phyloP scores from a whole-genome alignment of 1,284 basidiomycete genomes.

The Inonotus hispidus region DNA sequence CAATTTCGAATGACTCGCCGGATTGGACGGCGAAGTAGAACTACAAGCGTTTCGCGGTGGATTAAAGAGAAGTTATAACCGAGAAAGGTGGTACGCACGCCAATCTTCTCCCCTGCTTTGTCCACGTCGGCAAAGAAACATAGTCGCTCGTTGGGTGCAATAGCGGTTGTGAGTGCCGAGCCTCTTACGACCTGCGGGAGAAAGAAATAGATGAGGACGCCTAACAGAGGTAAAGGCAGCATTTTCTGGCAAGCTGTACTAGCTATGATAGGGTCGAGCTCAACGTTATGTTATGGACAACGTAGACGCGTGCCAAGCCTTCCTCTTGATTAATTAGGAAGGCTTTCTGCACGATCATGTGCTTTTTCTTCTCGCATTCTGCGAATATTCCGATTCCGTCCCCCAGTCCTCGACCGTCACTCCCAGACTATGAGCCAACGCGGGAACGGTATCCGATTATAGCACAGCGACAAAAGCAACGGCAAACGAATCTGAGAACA shows the following conservation, averaged over 20 bases:
- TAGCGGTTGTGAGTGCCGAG: constrained; percentile 85
- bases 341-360: neutral
- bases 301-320: neutral
- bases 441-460: neutral
- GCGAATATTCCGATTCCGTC: too few relatives aligned
- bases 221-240: constrained; percentile 11
- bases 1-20: constrained; percentile 95
- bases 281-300: neutral
- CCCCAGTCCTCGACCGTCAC: neutral
- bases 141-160: constrained; percentile 80
- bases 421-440: neutral
- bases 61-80: constrained; percentile 27
- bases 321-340: neutral
- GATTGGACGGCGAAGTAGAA: constrained; percentile 67
- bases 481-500: neutral
- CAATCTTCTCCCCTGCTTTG: constrained; percentile 86
- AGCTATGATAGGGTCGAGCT: neutral
- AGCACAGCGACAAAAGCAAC: neutral
- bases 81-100: constrained; percentile 42
- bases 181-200: constrained; percentile 25
- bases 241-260: neutral
- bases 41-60: too few relatives aligned
- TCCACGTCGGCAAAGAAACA: constrained; percentile 99
- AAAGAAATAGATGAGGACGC: constrained; percentile 3
- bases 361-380: neutral